Percentiles rank a stretch among this genome's conserved stretches.
These are phyloP conservation scores for Phaseolus lunatus DNA, from an alignment of 306 rosid genomes.

Conservation along the genomic window DNA sequence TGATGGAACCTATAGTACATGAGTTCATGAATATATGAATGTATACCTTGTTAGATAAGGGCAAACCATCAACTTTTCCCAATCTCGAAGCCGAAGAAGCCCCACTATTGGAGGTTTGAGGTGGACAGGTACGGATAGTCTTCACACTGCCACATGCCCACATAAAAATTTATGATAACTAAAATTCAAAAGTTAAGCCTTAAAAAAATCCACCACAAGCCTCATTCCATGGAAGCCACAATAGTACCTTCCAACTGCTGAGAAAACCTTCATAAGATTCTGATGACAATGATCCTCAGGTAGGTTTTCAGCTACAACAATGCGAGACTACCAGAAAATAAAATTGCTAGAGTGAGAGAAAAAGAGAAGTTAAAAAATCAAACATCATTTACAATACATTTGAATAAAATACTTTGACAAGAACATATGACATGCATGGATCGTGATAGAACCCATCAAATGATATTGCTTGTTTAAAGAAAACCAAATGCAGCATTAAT, in stretches of 20 bases:
- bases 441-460: conserved; percentile 32
- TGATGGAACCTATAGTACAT: conserved; percentile 27
- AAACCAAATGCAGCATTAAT: conserved; percentile 33
- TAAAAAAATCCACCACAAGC: conserved; percentile 10
- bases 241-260: conserved; percentile 89
- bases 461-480: conserved; percentile 4
- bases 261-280: conserved; percentile 93
- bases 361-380: conserved; percentile 29
- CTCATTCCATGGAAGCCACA: conserved; percentile 22
- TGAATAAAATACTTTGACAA: conserved; percentile 28
- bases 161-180: conserved; percentile 39
- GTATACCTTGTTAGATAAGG: conserved; percentile 79
- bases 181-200: conserved; percentile 34
- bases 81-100: conserved; percentile 74
- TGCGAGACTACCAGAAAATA: conserved; percentile 70
- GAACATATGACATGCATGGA: conserved; percentile 5
- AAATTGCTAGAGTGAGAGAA: conserved; percentile 28
- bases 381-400: conserved; percentile 34
- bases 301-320: conserved; percentile 93
- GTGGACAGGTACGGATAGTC: conserved; percentile 96
- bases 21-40: background rate
- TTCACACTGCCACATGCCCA: conserved; percentile 78
- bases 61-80: conserved; percentile 80
- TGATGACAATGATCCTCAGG: conserved; percentile 99
- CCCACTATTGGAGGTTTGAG: conserved; percentile 75